phyloP scores from a whole-genome alignment of 441 rosid genomes.

The Populus hybrid region DNA sequence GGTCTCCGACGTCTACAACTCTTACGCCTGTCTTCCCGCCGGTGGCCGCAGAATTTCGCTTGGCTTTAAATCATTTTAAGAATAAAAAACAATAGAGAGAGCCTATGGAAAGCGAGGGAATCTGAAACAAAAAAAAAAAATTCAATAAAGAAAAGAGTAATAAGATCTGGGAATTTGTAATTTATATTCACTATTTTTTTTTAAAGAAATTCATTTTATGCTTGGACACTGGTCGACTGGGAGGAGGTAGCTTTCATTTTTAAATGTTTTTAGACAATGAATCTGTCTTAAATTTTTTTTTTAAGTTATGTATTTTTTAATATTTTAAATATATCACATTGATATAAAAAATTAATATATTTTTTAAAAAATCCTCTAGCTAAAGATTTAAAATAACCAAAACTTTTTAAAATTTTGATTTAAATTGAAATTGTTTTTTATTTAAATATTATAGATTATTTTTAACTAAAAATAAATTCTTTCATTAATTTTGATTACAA shows the following conservation, averaged over 20 bases:
- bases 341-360: too few species aligned
- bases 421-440: too few species aligned
- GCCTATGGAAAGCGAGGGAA: not conserved
- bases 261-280: too few species aligned
- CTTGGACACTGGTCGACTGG: not conserved
- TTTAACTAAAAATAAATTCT: too few species aligned
- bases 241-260: not conserved
- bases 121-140: not conserved
- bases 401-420: too few species aligned
- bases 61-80: slow-evolving; percentile 27
- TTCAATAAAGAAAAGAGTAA: not conserved
- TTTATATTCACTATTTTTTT: too few species aligned
- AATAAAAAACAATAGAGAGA: not conserved
- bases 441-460: too few species aligned
- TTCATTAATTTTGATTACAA: too few species aligned
- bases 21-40: slow-evolving; percentile 55
- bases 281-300: too few species aligned
- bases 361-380: not conserved
- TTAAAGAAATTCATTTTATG: not conserved
- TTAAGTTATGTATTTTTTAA: too few species aligned
- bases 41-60: slow-evolving; percentile 41
- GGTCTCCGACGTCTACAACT: slow-evolving; percentile 81
- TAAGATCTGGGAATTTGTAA: not conserved
- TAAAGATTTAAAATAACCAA: too few species aligned
- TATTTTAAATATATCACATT: too few species aligned